Percentiles rank a stretch among this genome's conserved stretches.
phyloP scores from a whole-genome alignment of 495 filamentous ascomycete species.

The Hyaloscypha variabilis region DNA sequence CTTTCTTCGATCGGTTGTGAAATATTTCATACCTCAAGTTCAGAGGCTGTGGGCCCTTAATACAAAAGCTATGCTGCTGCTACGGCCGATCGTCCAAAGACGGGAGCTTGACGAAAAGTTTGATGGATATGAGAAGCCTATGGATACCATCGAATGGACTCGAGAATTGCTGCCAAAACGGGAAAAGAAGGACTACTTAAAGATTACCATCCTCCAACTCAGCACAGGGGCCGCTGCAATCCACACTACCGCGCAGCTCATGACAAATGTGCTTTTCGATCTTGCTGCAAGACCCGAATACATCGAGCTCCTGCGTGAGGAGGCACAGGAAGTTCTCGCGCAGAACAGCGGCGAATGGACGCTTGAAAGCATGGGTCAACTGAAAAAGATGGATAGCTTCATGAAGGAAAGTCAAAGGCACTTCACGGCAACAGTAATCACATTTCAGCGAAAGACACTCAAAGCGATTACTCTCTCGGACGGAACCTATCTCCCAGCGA shows the following conservation, averaged over 20 bases:
- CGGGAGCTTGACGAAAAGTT: slow-evolving; percentile 19
- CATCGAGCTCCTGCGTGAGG: slow-evolving; percentile 50
- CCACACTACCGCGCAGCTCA: background rate
- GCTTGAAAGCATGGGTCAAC: slow-evolving; percentile 37
- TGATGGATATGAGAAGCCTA: too few species aligned
- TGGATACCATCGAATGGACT: slow-evolving; percentile 39
- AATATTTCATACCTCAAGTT: slow-evolving; percentile 25
- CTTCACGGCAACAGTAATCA: slow-evolving; percentile 18
- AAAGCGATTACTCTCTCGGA: background rate
- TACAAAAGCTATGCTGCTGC: slow-evolving; percentile 8
- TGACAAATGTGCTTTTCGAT: slow-evolving; percentile 39
- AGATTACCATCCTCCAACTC: too few species aligned
- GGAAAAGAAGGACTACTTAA: too few species aligned
- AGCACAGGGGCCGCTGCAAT: background rate
- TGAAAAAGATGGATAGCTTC: slow-evolving; percentile 54
- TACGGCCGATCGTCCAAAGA: slow-evolving; percentile 31
- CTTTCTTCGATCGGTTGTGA: slow-evolving; percentile 7
- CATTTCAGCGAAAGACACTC: background rate
- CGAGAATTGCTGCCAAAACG: too few species aligned
- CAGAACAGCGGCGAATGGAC: background rate
- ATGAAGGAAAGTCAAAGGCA: slow-evolving; percentile 51
- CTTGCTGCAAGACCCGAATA: slow-evolving; percentile 48
- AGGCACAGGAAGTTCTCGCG: slow-evolving; percentile 36
- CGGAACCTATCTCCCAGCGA: background rate
- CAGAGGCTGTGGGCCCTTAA: slow-evolving; percentile 10